These are phyloP conservation scores for Neurospora crassa DNA, from an alignment of 2,329 filamentous ascomycete genomes.

Conservation along the genomic window DNA sequence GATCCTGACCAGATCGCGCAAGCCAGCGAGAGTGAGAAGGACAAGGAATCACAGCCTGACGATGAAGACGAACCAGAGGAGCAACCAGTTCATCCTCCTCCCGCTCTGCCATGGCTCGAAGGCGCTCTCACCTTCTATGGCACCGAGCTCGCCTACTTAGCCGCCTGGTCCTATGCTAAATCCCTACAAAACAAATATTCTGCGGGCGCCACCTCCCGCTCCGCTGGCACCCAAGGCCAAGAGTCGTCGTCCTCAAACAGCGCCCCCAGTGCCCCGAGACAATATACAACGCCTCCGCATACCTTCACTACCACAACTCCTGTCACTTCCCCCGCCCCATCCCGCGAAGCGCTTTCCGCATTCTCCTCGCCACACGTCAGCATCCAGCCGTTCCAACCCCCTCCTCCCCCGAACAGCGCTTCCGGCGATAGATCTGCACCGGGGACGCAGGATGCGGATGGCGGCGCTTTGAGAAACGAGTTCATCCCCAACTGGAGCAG, in stretches of 20 bases:
- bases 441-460: slow-evolving; percentile 45
- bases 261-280: background rate
- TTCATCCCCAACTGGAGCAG: slow-evolving; percentile 65
- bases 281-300: background rate
- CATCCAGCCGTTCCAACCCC: background rate
- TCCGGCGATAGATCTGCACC: background rate
- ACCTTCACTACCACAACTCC: background rate
- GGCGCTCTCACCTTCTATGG: slow-evolving; percentile 66
- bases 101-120: slow-evolving; percentile 45
- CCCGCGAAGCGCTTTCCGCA: background rate
- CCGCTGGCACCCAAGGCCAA: background rate
- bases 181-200: slow-evolving; percentile 5
- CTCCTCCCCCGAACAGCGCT: background rate
- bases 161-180: slow-evolving; percentile 47
- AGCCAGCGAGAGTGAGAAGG: background rate
- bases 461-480: slow-evolving; percentile 51
- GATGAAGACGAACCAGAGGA: background rate
- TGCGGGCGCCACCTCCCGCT: background rate
- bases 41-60: background rate
- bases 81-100: background rate
- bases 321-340: background rate
- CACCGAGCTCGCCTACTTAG: slow-evolving; percentile 58
- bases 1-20: background rate
- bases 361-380: background rate
- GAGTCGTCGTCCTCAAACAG: background rate